These are phyloP conservation scores for Gryganskiella cystojenkinii DNA, from an alignment of 192 early-diverging fungal genomes.

Conservation along the genomic window DNA sequence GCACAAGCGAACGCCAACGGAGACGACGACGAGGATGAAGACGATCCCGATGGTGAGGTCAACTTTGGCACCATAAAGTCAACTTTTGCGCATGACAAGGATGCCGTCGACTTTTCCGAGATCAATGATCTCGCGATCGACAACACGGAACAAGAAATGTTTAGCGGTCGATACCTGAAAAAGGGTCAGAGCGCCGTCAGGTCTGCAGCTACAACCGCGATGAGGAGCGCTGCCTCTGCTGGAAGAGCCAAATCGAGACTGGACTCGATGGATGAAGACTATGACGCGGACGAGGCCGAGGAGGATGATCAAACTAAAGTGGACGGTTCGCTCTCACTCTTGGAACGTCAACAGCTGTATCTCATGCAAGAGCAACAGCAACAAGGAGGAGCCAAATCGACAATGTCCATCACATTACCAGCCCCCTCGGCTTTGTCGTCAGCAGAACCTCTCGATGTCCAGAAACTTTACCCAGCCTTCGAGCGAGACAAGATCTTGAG, in stretches of 20 bases:
- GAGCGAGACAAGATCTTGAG: slow-evolving; percentile 67
- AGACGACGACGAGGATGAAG: slow-evolving; percentile 58
- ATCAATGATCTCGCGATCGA: slow-evolving; percentile 78
- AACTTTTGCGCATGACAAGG: slow-evolving; percentile 65
- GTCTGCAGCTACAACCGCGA: slow-evolving; percentile 33
- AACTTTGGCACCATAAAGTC: slow-evolving; percentile 48
- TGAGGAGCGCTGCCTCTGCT: slow-evolving; percentile 28
- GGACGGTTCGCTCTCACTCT: slow-evolving; percentile 3
- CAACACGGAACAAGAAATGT: slow-evolving; percentile 66
- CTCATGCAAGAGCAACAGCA: slow-evolving; percentile 29
- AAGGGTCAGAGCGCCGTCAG: slow-evolving; percentile 51
- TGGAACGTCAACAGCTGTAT: slow-evolving; percentile 29
- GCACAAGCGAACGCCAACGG: slow-evolving; percentile 54
- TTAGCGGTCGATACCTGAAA: slow-evolving; percentile 58
- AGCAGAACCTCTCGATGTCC: slow-evolving; percentile 51
- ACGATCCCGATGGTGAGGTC: slow-evolving; percentile 47
- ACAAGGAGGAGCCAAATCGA: slow-evolving; percentile 8
- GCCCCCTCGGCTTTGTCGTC: not conserved
- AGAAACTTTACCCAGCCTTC: slow-evolving; percentile 69
- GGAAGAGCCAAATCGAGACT: slow-evolving; percentile 53
- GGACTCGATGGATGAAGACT: slow-evolving; percentile 67
- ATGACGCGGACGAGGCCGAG: slow-evolving; percentile 46
- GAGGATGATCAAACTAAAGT: slow-evolving; percentile 2
- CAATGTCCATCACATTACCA: not conserved
- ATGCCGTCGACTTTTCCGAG: slow-evolving; percentile 88